A percentile compares a stretch with the other conserved stretches of the same genome.
Conservation (phyloP, 257 asterid species). For the Thymus mandschuricus region DNA sequence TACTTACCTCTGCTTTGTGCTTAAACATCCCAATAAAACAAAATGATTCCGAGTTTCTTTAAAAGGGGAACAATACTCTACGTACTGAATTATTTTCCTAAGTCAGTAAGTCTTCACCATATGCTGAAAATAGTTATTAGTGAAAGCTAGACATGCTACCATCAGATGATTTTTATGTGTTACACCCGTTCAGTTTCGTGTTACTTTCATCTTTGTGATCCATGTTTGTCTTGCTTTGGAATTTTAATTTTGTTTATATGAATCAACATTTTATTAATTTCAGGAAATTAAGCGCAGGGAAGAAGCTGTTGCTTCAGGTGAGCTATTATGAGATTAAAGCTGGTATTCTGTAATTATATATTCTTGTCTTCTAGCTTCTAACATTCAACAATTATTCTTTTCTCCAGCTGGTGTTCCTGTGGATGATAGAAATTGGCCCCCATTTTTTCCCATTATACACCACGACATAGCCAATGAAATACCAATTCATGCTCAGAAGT, state of each 20-base stretch:
- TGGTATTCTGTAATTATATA: neutral
- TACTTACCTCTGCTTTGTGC: neutral
- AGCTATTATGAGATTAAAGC: slow-evolving; percentile 24
- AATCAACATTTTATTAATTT: slow-evolving; percentile 27
- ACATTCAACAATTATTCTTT: slow-evolving; percentile 26
- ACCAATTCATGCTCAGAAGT: slow-evolving; percentile 64
- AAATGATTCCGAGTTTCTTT: neutral
- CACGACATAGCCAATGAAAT: slow-evolving; percentile 67
- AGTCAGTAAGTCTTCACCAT: neutral
- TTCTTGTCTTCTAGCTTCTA: slow-evolving; percentile 19
- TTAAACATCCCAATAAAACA: slow-evolving; percentile 1
- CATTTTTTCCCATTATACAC: slow-evolving; percentile 61
- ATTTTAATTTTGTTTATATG: slow-evolving; percentile 7
- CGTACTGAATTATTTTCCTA: neutral
- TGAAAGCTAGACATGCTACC: neutral
- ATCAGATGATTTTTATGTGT: neutral
- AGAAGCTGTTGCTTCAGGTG: slow-evolving; percentile 51
- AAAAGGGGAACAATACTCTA: neutral
- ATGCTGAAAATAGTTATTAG: neutral
- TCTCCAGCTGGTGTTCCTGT: slow-evolving; percentile 53
- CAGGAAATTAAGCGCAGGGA: slow-evolving; percentile 60
- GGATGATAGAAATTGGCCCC: slow-evolving; percentile 67
- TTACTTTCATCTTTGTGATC: slow-evolving; percentile 3
- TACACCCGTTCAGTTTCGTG: neutral
- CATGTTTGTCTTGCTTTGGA: slow-evolving; percentile 7